Evolutionary conservation across 305 asterid species (phyloP).

Genomic region (Ilex paraguariensis): DNA sequence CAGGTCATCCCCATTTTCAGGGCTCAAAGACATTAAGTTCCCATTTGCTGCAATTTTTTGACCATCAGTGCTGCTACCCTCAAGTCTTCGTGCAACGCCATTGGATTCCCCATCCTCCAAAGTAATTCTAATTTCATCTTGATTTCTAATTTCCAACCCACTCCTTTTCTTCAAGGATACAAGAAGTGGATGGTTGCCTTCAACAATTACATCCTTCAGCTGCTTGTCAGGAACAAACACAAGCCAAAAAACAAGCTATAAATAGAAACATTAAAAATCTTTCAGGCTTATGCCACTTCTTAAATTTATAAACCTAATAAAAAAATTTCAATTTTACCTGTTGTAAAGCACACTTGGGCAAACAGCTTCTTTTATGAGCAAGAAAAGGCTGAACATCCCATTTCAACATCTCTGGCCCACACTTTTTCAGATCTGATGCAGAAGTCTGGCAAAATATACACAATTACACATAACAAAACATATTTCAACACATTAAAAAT

Average conservation of each 20-base stretch:
- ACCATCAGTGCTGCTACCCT: no score
- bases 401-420: constrained; percentile 40
- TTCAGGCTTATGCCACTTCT: no score
- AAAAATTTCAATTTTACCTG: neutral
- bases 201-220: no score
- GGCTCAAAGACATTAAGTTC: no score
- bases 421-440: constrained; percentile 26
- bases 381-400: constrained; percentile 74
- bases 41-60: no score
- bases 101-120: no score
- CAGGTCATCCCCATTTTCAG: no score
- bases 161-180: no score
- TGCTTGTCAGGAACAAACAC: neutral
- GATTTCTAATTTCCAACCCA: no score
- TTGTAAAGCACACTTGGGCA: constrained; percentile 36
- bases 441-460: constrained; percentile 28
- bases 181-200: no score
- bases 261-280: neutral
- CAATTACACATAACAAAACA: constrained; percentile 11
- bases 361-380: constrained; percentile 40
- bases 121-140: no score
- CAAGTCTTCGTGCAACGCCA: no score
- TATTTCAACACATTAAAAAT: neutral
- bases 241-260: neutral
- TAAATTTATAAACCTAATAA: neutral